A percentile compares a stretch with the other conserved stretches of the same genome.
phyloP scores from a whole-genome alignment of 2,329 filamentous ascomycete species.

The Massarina eburnea region DNA sequence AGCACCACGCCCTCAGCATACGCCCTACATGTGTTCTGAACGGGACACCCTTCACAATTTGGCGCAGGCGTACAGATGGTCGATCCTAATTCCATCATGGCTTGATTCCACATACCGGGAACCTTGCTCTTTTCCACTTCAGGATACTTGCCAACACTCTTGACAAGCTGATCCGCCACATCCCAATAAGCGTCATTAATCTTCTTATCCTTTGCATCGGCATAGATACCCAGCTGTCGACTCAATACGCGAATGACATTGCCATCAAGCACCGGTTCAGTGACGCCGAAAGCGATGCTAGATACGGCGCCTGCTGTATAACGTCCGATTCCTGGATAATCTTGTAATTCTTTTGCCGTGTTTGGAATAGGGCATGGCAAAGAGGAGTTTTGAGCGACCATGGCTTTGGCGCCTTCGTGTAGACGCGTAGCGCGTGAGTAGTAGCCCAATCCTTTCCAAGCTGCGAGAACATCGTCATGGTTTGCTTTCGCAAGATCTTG shows the following conservation, averaged over 20 bases:
- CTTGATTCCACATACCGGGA: conserved; percentile 65
- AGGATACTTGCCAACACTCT: conserved; percentile 47
- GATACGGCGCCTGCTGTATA: conserved; percentile 66
- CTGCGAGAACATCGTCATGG: conserved; percentile 59
- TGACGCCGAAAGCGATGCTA: conserved; percentile 62
- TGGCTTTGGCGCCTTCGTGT: conserved; percentile 57
- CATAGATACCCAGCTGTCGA: conserved; percentile 60
- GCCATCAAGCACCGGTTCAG: conserved; percentile 64
- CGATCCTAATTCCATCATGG: conserved; percentile 66
- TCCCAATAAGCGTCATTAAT: conserved; percentile 59
- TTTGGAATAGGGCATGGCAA: conserved; percentile 55
- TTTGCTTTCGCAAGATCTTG: conserved; percentile 57
- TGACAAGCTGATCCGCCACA: conserved; percentile 59
- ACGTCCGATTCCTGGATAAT: conserved; percentile 61
- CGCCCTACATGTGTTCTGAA: conserved; percentile 35
- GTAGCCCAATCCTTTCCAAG: conserved; percentile 65
- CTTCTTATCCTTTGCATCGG: conserved; percentile 60
- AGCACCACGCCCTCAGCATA: conserved; percentile 34
- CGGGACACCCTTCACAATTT: conserved; percentile 49
- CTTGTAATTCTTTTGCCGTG: conserved; percentile 47
- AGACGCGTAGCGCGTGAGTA: conserved; percentile 66
- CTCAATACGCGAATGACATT: conserved; percentile 65
- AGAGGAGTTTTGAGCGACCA: conserved; percentile 43
- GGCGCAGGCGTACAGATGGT: conserved; percentile 64
- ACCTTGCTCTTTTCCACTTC: conserved; percentile 48